Percentiles rank a stretch among this genome's conserved stretches.
Conservation (phyloP, 352 stramenopile genomes). For the Phytophthora pinifolia region DNA sequence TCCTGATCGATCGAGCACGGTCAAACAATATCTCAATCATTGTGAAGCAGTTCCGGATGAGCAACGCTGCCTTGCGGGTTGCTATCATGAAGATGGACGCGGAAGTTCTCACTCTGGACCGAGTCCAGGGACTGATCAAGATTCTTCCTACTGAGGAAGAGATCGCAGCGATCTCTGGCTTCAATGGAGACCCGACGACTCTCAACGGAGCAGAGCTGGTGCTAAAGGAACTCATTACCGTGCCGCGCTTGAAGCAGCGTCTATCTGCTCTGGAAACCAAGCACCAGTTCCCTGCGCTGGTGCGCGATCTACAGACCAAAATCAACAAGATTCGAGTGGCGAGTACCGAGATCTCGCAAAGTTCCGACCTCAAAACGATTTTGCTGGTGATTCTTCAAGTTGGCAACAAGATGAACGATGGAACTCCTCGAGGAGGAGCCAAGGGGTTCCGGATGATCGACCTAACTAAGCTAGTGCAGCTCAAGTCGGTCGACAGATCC, state of each 20-base stretch:
- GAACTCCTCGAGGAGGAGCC: slow-evolving; percentile 62
- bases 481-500: slow-evolving; percentile 63
- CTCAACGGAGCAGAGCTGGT: slow-evolving; percentile 80
- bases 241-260: slow-evolving; percentile 68
- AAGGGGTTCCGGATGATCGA: slow-evolving; percentile 72
- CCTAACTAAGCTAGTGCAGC: slow-evolving; percentile 66
- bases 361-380: slow-evolving; percentile 67
- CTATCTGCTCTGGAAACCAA: slow-evolving; percentile 59
- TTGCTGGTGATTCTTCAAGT: slow-evolving; percentile 75
- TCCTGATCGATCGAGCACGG: slow-evolving; percentile 68
- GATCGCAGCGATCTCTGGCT: slow-evolving; percentile 64
- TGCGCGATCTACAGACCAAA: slow-evolving; percentile 69
- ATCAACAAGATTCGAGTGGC: slow-evolving; percentile 59
- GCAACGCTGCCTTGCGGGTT: slow-evolving; percentile 71
- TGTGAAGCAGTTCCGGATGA: slow-evolving; percentile 95
- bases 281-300: slow-evolving; percentile 61
- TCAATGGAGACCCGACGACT: slow-evolving; percentile 56
- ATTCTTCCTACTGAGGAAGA: slow-evolving; percentile 90
- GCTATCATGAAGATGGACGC: slow-evolving; percentile 85
- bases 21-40: slow-evolving; percentile 96
- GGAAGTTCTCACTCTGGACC: slow-evolving; percentile 75
- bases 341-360: slow-evolving; percentile 61
- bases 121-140: slow-evolving; percentile 82
- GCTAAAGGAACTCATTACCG: slow-evolving; percentile 77
- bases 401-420: slow-evolving; percentile 87